Evolutionary conservation across 2,329 filamentous ascomycete genomes (phyloP).

Genomic region (Diaporthe citriasiana): DNA sequence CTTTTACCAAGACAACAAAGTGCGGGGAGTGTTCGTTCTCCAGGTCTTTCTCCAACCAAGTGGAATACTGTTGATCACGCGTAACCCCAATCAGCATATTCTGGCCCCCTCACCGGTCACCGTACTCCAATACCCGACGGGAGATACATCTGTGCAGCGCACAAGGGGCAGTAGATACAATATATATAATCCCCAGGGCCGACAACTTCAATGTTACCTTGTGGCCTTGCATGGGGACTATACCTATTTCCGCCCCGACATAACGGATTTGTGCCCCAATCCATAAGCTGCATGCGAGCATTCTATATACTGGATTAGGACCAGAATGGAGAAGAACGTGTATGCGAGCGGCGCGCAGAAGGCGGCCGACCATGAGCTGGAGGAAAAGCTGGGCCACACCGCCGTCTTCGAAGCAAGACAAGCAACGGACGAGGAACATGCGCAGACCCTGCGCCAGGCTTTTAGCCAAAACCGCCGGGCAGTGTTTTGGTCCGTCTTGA

Average conservation of each 20-base stretch:
- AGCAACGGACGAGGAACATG: constrained; percentile 50
- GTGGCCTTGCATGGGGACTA: too few relatives aligned
- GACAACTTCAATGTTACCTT: neutral
- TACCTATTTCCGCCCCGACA: neutral
- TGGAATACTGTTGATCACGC: neutral
- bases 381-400: constrained; percentile 43
- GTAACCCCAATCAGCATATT: neutral
- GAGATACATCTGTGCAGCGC: neutral
- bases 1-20: constrained; percentile 10
- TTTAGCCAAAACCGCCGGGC: constrained; percentile 24
- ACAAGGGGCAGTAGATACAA: neutral
- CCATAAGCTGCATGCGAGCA: neutral
- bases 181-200: neutral
- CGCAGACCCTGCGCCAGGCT: constrained; percentile 45
- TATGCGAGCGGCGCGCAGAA: constrained; percentile 43
- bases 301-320: neutral
- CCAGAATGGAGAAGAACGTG: constrained; percentile 45
- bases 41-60: constrained; percentile 8
- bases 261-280: neutral
- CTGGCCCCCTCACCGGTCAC: neutral
- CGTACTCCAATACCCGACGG: constrained; percentile 15
- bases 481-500: constrained; percentile 6
- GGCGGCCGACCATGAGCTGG: constrained; percentile 34
- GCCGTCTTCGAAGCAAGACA: constrained; percentile 55
- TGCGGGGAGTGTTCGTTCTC: constrained; percentile 23